A percentile compares a stretch with the other conserved stretches of the same genome.
Conservation (phyloP, 768 basidiomycete genomes). For the Royoungia palumana region DNA sequence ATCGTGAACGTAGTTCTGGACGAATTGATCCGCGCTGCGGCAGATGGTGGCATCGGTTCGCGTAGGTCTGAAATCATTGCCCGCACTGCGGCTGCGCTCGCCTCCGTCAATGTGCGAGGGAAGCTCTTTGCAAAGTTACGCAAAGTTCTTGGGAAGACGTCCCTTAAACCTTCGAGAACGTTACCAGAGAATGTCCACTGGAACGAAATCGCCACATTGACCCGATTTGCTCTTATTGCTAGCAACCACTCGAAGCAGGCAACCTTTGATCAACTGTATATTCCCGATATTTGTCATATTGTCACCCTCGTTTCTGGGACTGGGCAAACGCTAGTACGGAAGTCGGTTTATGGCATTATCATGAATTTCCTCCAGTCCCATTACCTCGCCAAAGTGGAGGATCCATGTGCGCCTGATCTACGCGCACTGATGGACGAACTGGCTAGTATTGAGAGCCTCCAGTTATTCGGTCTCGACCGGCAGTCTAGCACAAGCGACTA, state of each 20-base stretch:
- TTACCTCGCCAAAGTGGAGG: constrained; percentile 57
- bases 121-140: constrained; percentile 75
- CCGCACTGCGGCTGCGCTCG: constrained; percentile 67
- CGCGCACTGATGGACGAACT: constrained; percentile 60
- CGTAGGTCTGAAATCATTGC: constrained; percentile 72
- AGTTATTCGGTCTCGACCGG: constrained; percentile 70
- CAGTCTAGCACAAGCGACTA: constrained; percentile 70
- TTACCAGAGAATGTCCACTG: constrained; percentile 72
- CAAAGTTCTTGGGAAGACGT: constrained; percentile 74
- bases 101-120: constrained; percentile 76
- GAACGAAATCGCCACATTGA: constrained; percentile 77
- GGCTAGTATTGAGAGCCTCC: constrained; percentile 52
- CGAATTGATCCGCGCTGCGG: constrained; percentile 75
- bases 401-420: constrained; percentile 56
- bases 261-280: constrained; percentile 68
- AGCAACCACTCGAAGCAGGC: constrained; percentile 63
- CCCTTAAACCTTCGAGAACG: constrained; percentile 56
- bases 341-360: constrained; percentile 76
- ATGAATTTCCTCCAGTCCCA: constrained; percentile 81
- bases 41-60: constrained; percentile 80
- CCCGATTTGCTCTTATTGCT: constrained; percentile 71
- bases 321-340: constrained; percentile 71
- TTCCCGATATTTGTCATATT: constrained; percentile 80
- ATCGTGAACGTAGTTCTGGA: constrained; percentile 73
- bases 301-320: constrained; percentile 74